A percentile compares a stretch with the other conserved stretches of the same genome.
phyloP scores from a whole-genome alignment of 768 basidiomycete species.

The Agaricus blazei region DNA sequence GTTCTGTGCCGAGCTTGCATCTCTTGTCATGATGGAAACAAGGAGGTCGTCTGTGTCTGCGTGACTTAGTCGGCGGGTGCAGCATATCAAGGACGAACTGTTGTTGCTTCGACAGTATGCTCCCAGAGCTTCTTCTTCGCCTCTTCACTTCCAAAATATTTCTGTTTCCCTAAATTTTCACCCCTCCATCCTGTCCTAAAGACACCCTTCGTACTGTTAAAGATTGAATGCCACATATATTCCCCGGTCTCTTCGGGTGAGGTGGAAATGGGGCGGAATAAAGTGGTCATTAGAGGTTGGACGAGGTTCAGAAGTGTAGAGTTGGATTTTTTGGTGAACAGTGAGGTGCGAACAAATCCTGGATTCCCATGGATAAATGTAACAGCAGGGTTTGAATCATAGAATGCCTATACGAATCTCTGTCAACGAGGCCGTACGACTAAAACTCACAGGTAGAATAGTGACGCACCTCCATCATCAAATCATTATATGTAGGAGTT shows the following conservation, averaged over 20 bases:
- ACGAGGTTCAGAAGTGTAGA: conserved; percentile 16
- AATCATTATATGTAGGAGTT: conserved; percentile 29
- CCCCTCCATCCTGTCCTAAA: conserved; percentile 27
- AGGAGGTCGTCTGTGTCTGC: no score
- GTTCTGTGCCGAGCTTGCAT: no score
- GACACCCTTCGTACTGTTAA: conserved; percentile 21
- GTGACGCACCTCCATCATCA: conserved; percentile 27
- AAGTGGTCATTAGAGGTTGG: conserved; percentile 16
- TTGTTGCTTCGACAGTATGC: conserved; percentile 13
- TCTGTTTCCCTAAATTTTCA: conserved; percentile 25
- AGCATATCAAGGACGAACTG: no score
- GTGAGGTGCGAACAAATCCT: conserved; percentile 30
- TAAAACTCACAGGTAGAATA: conserved; percentile 31
- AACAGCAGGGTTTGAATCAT: conserved; percentile 26
- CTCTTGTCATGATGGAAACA: no score
- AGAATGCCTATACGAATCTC: conserved; percentile 29
- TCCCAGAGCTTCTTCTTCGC: conserved; percentile 31
- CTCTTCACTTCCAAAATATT: conserved; percentile 29
- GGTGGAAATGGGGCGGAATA: not conserved
- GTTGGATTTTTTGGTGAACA: conserved; percentile 15
- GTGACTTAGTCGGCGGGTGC: no score
- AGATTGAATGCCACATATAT: conserved; percentile 29
- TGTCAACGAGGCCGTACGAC: conserved; percentile 30
- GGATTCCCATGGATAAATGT: conserved; percentile 36
- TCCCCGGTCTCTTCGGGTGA: conserved; percentile 26